Evolutionary conservation across 352 stramenopile species (phyloP), one percentile per base, ranked within the genome.

Genomic region (Phytopythium ostracodes): DNA sequence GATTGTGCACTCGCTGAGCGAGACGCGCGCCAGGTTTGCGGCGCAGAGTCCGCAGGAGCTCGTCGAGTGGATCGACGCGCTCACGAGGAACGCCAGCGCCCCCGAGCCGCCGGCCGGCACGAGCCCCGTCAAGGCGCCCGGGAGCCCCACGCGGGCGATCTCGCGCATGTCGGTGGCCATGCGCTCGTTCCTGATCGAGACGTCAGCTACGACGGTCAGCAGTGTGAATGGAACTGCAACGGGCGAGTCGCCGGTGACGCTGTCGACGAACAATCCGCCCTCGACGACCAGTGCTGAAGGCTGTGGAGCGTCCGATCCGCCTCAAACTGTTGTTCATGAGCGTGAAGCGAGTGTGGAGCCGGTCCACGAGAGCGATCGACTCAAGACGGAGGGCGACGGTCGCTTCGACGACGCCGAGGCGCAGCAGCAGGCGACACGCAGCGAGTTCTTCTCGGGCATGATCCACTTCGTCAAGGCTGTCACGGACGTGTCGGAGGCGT

Each of bases 391-490:
- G 5, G 8, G 46, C 46, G 25, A 5, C 25, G n/a, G n/a, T n/a
- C n/a, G n/a, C n/a, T n/a, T n/a, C n/a, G n/a, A n/a, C n/a, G 7
- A 24, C 25, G 17, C 5, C 43, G 43, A 50, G 43, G n/a, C 43
- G n/a, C 43, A 27, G 4, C 62, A 72, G 33, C 73, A 88, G 53
- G 72, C 84, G 31, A 58, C 63, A 15, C 79, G 85, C 20, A 91
- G 91, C 64, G 77, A 91, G 67, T 94, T 91, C 59, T 94, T 94
- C 64, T 87, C 76, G 15, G 77, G 67, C 22, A 89, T 91, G 79
- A 88, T 91, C 63, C 71, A 79, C 54, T 94, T 94, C 63, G 69
- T 94, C 40, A 94, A 94, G 66, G 67, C 76, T 12, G 88, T 92
- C 66, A 94, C 85, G 4, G 85, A 94, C 60, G 68, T 94, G 8